Percentiles rank a stretch among this genome's conserved stretches.
Evolutionary conservation across 1,139 yeast species (phyloP).

Genomic region (Lodderomyces pseudojiufengensis): DNA sequence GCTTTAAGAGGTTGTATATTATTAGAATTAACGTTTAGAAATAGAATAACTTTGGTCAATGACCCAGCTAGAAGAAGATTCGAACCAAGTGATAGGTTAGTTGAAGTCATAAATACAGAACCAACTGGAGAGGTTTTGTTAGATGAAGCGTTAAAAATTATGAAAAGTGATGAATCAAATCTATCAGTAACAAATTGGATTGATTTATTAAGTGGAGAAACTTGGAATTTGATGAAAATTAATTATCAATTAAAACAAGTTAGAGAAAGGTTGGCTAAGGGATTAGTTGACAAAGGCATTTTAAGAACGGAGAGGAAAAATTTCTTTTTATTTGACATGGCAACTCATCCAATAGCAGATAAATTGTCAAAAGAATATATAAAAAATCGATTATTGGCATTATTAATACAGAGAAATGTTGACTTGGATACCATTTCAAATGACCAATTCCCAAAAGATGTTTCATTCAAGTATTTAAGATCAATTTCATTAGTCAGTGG

Average conservation of each 20-base stretch:
- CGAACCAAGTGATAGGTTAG: constrained; percentile 79
- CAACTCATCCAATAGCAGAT: constrained; percentile 96
- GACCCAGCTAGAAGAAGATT: constrained; percentile 93
- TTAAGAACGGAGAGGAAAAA: constrained; percentile 93
- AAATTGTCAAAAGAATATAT: constrained; percentile 75
- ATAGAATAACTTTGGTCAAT: constrained; percentile 81
- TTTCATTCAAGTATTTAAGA: constrained; percentile 70
- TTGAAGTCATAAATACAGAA: constrained; percentile 80
- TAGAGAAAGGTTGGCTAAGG: constrained; percentile 93
- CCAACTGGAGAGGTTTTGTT: constrained; percentile 93
- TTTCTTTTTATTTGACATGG: constrained; percentile 94
- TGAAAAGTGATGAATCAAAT: constrained; percentile 79
- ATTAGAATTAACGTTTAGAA: constrained; percentile 87
- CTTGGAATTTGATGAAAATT: constrained; percentile 95
- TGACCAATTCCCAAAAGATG: constrained; percentile 64
- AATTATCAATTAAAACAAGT: constrained; percentile 96
- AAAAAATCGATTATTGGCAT: constrained; percentile 64
- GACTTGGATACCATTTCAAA: constrained; percentile 47
- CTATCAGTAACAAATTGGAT: constrained; percentile 90
- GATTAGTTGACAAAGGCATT: constrained; percentile 96
- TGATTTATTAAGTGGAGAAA: constrained; percentile 89
- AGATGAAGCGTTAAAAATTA: constrained; percentile 88
- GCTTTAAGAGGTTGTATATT: constrained; percentile 93
- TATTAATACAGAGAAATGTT: constrained; percentile 68
- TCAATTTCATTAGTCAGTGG: constrained; percentile 83